Evolutionary conservation across 495 filamentous ascomycete species (phyloP), one percentile per base, ranked within the genome.

Genomic region (Staphylotrichum tortipilum): DNA sequence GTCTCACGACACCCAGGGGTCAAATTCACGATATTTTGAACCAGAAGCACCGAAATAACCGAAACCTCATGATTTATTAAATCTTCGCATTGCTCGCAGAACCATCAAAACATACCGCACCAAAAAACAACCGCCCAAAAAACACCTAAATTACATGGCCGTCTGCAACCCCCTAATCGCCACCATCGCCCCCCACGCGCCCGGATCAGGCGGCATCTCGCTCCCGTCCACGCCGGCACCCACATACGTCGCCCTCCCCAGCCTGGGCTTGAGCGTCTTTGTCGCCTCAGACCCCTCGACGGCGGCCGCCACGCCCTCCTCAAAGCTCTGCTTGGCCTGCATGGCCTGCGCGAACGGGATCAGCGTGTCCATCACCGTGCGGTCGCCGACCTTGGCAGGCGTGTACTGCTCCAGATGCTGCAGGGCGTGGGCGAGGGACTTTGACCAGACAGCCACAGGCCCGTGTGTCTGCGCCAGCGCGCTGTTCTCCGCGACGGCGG

Each of bases 201-300:
- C 79, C 7, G 79, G 79, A 56, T 83, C 79, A 3, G 78, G 79
- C 12, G 72, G 70, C 38, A 75, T 47, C 24, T 74, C 69, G 49
- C 65, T 65, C 49, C 68, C 67, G 22, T 64, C 70, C 9, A 61
- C 57, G 2, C 65, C 68, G 0, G 66, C 75, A 2, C 75, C 78
- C 12, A 82, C 71, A 61, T 83, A 83, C 2, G 76, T 79, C 17
- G 79, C 79, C 34, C 79, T 65, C 0, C 79, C 79, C 49, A 82
- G 71, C 53, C 58, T 76, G 21, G 78, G 70, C 61, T 67, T 77
- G 68, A 83, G 63, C 40, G 63, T 72, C 59, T 63, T 72, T 4
- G 78, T 83, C 15, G 55, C 60, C 47, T 81, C 71, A 0, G 78
- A 75, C n/a, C 76, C 78, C 26, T 63, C 64, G 28, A 78, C 65